Percentiles rank a stretch among this genome's conserved stretches.
Evolutionary conservation across 306 rosid species (phyloP).

Genomic region (Vigna nakashimae): DNA sequence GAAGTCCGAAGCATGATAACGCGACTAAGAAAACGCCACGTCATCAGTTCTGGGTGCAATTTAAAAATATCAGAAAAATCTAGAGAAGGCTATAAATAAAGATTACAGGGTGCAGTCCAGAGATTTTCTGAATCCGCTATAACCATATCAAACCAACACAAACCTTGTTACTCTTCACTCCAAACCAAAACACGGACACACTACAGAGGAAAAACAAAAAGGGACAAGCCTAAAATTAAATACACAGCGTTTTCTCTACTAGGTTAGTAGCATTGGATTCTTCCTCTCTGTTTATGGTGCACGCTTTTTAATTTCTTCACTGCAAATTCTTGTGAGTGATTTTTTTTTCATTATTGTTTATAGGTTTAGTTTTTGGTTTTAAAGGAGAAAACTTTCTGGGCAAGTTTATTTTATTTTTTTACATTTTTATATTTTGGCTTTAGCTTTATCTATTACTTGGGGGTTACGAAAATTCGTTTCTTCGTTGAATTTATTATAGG

Average conservation of each 20-base stretch:
- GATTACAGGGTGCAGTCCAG: not conserved
- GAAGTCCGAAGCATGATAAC: conserved; percentile 44
- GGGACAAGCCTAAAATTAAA: not conserved
- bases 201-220: not conserved
- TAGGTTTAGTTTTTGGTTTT: not conserved
- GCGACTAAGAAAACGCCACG: conserved; percentile 62
- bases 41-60: conserved; percentile 12
- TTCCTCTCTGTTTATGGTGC: not conserved
- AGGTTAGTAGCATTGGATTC: conserved; percentile 45
- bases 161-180: not conserved
- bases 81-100: conserved; percentile 80
- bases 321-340: not conserved
- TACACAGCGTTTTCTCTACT: not conserved
- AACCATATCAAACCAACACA: not conserved
- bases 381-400: not conserved
- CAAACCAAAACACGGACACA: not conserved
- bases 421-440: not conserved
- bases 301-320: not conserved
- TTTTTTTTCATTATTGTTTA: not conserved
- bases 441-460: conserved; percentile 44
- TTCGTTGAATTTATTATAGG: not conserved
- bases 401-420: not conserved
- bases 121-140: conserved; percentile 42
- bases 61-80: conserved; percentile 62
- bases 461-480: conserved; percentile 27